A percentile compares a stretch with the other conserved stretches of the same genome.
Evolutionary conservation across 2,329 filamentous ascomycete species (phyloP).

Genomic region (Pseudocercospora crystallina): DNA sequence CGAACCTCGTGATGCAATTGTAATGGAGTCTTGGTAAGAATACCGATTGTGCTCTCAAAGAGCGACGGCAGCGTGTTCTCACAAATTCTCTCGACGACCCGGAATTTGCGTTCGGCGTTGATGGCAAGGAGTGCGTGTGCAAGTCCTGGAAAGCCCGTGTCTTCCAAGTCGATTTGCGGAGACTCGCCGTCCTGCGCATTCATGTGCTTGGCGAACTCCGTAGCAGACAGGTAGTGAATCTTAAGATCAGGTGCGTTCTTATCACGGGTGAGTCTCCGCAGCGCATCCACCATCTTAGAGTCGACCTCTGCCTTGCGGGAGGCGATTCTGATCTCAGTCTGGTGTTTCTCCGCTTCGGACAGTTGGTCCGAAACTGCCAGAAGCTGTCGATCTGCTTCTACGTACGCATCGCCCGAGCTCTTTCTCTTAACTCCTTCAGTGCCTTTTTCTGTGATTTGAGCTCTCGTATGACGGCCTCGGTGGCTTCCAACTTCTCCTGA

Average conservation of each 20-base stretch:
- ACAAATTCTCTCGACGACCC: neutral
- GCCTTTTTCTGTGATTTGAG: neutral
- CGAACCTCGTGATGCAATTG: slow-evolving; percentile 7
- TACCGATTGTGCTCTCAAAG: slow-evolving; percentile 4
- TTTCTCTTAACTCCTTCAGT: neutral
- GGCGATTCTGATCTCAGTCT: too few species aligned
- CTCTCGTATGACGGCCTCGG: neutral
- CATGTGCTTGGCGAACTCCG: slow-evolving; percentile 23
- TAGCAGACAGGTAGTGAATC: slow-evolving; percentile 20
- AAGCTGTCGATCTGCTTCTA: too few species aligned
- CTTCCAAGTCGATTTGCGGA: slow-evolving; percentile 16
- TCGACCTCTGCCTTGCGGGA: slow-evolving; percentile 4
- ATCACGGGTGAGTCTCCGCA: slow-evolving; percentile 7
- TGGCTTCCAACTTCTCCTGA: neutral
- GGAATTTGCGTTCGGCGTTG: slow-evolving; percentile 1
- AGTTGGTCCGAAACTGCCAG: too few species aligned
- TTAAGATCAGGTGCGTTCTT: slow-evolving; percentile 18
- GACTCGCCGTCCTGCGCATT: slow-evolving; percentile 6
- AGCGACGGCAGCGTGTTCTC: slow-evolving; percentile 1
- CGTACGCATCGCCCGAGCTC: too few species aligned
- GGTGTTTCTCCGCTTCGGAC: too few species aligned
- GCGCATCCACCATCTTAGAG: slow-evolving; percentile 4
- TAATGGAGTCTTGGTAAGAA: slow-evolving; percentile 8
- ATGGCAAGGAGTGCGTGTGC: slow-evolving; percentile 13
- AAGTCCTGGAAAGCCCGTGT: slow-evolving; percentile 23